phyloP scores from a whole-genome alignment of 306 rosid genomes.

The Dalbergia cultrata region DNA sequence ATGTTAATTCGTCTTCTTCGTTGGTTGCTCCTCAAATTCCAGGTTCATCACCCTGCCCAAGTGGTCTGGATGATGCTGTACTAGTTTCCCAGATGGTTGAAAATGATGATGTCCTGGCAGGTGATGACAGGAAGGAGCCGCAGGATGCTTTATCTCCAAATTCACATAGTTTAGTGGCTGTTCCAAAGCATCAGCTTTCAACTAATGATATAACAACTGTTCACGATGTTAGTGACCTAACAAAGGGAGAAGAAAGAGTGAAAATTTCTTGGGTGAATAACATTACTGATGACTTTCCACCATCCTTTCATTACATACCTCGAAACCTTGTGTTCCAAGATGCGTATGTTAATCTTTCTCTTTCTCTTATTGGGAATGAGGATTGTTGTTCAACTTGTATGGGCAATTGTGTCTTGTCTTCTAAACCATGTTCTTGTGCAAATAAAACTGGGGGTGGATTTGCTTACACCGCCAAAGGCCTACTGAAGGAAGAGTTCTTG shows the following conservation, averaged over 20 bases:
- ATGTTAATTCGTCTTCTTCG: conserved; percentile 42
- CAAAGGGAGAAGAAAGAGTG: conserved; percentile 88
- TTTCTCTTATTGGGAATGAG: conserved; percentile 68
- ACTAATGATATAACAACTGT: conserved; percentile 55
- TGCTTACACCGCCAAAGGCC: conserved; percentile 75
- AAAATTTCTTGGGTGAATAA: conserved; percentile 76
- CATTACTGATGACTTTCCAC: conserved; percentile 55
- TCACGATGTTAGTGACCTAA: conserved; percentile 65
- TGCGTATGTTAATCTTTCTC: conserved; percentile 66
- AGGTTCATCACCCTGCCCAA: conserved; percentile 33
- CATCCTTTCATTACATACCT: conserved; percentile 73
- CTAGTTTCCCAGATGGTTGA: conserved; percentile 44
- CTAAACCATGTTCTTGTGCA: conserved; percentile 77
- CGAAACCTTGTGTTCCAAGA: conserved; percentile 65
- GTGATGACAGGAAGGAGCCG: conserved; percentile 46
- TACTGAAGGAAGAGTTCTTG: conserved; percentile 74
- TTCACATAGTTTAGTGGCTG: conserved; percentile 52
- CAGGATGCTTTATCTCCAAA: conserved; percentile 48
- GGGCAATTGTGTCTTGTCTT: conserved; percentile 74
- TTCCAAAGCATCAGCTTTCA: conserved; percentile 51
- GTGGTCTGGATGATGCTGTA: conserved; percentile 43
- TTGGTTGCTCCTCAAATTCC: conserved; percentile 46
- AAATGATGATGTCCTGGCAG: conserved; percentile 47
- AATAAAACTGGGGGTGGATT: conserved; percentile 65
- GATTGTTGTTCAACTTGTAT: conserved; percentile 84